Base-by-base conservation (phyloP, 441 rosid genomes). In the Adansonia rubrostipa region DNA sequence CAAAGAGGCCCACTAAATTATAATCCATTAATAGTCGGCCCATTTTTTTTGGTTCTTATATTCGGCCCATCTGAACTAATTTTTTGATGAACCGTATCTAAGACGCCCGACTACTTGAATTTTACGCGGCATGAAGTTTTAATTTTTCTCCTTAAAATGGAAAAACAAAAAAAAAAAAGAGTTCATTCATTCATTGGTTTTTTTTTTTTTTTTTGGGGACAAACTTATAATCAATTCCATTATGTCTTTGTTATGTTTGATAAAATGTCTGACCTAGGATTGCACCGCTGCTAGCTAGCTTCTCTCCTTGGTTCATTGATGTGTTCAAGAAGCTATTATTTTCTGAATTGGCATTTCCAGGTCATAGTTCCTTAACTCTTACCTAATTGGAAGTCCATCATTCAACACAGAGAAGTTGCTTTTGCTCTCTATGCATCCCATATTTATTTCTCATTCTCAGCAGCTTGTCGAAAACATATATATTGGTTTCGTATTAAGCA, bases 221-320 rank as follows among this genome's bases (percentile, higher is more conserved):
- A 9, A 9, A 20, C 14, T 14, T 53, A 0, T 60, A 3, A 20
- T 60, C 14, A 60, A 9, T 9, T 9, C 10, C 1, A 1, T 14
- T 14, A 51, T 13, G 68, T 15, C 22, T 53, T 47, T 10, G 17
- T 5, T 9, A 13, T 60, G 36, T 60, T 74, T 45, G 77, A 74
- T 45, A 47, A 74, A 74, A 74, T 60, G 68, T 13, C 77, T 74
- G 57, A 45, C 40, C 64, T 22, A 74, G 51, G 13, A 74, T 42
- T 48, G 19, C 36, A 17, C 17, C 40, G 5, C 28, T 28, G 15
- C 67, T 17, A 57, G 22, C 48, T 56, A 58, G 33, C 76, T 13
- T 33, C 36, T 58, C 10, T 42, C 64, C 9, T 9, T 22, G 33
- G 2, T 47, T 57, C 4, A 5, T 10, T 13, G 33, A 60, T 60